Percentiles rank a stretch among this genome's conserved stretches.
phyloP scores from a whole-genome alignment of 176 grass and related monocot species.

The Areca catechu region DNA sequence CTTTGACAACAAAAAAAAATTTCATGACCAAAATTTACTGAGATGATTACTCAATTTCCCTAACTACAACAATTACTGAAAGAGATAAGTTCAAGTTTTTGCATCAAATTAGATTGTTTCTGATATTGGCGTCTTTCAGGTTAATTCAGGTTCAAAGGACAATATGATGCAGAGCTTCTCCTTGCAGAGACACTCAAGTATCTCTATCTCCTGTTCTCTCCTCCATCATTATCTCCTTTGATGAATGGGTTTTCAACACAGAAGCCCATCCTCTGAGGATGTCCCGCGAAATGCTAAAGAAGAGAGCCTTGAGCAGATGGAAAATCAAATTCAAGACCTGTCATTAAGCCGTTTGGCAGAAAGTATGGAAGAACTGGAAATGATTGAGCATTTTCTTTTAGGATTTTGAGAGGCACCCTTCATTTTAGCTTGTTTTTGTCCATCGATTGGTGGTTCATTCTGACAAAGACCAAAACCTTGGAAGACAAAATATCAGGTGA shows the following conservation, averaged over 20 bases:
- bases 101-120: background rate
- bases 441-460: no score
- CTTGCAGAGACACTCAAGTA: constrained; percentile 94
- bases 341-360: constrained; percentile 50
- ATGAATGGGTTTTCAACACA: constrained; percentile 98
- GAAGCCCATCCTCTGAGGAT: constrained; percentile 96
- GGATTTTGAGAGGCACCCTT: no score
- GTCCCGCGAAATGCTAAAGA: constrained; percentile 22
- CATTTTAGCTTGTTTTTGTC: no score
- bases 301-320: background rate
- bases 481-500: no score
- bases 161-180: constrained; percentile 98
- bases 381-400: background rate
- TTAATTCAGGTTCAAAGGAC: constrained; percentile 83
- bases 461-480: no score
- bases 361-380: constrained; percentile 60
- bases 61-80: background rate
- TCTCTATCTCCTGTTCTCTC: constrained; percentile 95
- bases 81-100: background rate
- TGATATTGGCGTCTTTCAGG: constrained; percentile 25
- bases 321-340: constrained; percentile 15
- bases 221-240: constrained; percentile 85
- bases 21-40: no score
- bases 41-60: no score
- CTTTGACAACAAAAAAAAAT: no score